A percentile compares a stretch with the other conserved stretches of the same genome.
These are phyloP conservation scores for Colletotrichum godetiae DNA, from an alignment of 2,329 filamentous ascomycete species.

Conservation along the genomic window DNA sequence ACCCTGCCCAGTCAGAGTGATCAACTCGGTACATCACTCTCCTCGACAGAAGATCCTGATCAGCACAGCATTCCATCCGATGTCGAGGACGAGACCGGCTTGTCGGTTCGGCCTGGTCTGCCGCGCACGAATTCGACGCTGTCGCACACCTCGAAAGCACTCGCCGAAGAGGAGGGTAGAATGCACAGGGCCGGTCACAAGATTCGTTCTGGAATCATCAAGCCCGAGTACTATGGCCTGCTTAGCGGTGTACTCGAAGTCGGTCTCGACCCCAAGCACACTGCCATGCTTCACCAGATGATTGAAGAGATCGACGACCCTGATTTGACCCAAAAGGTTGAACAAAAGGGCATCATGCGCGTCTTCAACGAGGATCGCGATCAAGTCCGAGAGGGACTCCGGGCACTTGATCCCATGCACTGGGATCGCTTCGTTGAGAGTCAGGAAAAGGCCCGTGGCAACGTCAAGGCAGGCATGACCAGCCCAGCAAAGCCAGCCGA, in stretches of 20 bases:
- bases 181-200: conserved; percentile 66
- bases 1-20: conserved; percentile 41
- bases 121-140: conserved; percentile 65
- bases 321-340: conserved; percentile 63
- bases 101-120: conserved; percentile 53
- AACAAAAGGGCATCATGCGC: conserved; percentile 68
- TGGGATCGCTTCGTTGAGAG: conserved; percentile 72
- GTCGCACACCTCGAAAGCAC: conserved; percentile 60
- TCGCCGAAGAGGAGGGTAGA: conserved; percentile 68
- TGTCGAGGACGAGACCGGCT: conserved; percentile 59
- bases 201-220: conserved; percentile 65
- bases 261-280: conserved; percentile 61
- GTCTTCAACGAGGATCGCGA: conserved; percentile 70
- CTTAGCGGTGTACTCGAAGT: conserved; percentile 62
- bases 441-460: conserved; percentile 68
- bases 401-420: conserved; percentile 73
- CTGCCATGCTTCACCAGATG: conserved; percentile 67
- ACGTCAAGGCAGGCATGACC: conserved; percentile 53
- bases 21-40: conserved; percentile 43
- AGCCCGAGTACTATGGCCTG: conserved; percentile 62
- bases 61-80: conserved; percentile 54
- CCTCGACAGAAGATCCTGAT: conserved; percentile 50
- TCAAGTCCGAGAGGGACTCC: conserved; percentile 59
- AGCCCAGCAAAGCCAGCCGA: conserved; percentile 44
- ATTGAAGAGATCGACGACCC: conserved; percentile 73